Conservation (phyloP, 2,329 filamentous ascomycete genomes). For the Epichloe aotearoae region DNA sequence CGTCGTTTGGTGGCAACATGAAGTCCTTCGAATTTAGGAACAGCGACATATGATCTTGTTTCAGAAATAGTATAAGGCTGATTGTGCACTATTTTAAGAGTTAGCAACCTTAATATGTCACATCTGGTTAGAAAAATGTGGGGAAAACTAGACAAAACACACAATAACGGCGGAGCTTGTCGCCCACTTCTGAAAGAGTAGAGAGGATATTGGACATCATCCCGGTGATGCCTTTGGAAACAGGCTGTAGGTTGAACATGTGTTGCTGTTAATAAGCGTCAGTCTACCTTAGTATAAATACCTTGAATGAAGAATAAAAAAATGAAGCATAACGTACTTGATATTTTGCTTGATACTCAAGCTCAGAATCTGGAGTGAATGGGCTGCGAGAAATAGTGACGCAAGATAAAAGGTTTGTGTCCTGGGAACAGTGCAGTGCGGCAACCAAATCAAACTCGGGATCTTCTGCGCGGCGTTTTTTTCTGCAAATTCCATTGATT, state of each 20-base stretch:
- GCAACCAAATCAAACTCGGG: slow-evolving; percentile 19
- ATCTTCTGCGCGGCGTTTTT: slow-evolving; percentile 18
- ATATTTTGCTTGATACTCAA: neutral
- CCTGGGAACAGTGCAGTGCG: slow-evolving; percentile 7
- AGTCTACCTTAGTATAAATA: neutral
- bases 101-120: neutral
- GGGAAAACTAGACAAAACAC: neutral
- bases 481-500: slow-evolving; percentile 17
- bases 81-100: slow-evolving; percentile 3
- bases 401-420: neutral
- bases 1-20: slow-evolving; percentile 15
- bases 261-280: slow-evolving; percentile 3
- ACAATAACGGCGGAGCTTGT: slow-evolving; percentile 14
- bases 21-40: slow-evolving; percentile 1
- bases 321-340: neutral
- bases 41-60: slow-evolving; percentile 10
- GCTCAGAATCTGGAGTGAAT: neutral
- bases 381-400: slow-evolving; percentile 5
- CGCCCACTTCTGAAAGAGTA: slow-evolving; percentile 15
- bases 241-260: slow-evolving; percentile 12
- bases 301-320: no score
- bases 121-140: neutral
- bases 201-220: slow-evolving; percentile 17
- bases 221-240: slow-evolving; percentile 13
- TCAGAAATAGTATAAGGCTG: slow-evolving; percentile 14